phyloP scores from a whole-genome alignment of 1,284 basidiomycete genomes.

The Ganoderma leucocontextum region DNA sequence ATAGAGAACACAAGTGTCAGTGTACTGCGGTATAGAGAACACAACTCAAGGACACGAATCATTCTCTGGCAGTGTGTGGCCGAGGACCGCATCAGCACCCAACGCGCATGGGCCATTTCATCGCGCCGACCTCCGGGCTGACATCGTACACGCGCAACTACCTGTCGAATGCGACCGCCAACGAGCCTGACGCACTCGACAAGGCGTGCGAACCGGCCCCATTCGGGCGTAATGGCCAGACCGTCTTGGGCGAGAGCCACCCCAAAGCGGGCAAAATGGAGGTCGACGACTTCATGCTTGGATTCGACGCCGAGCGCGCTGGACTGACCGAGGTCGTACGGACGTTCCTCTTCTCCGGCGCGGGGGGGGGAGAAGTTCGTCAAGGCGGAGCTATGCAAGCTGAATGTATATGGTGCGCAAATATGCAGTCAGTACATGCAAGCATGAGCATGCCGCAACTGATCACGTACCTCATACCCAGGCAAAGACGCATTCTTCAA shows the following conservation, averaged over 20 bases:
- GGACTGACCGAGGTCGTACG: conserved; percentile 6
- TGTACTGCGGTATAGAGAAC: too few species aligned
- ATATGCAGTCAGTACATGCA: neutral
- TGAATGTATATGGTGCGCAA: conserved; percentile 33
- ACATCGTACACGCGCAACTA: neutral
- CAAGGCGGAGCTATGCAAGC: conserved; percentile 42
- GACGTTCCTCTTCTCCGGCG: neutral
- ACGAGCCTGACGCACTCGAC: neutral
- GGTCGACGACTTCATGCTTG: conserved; percentile 20
- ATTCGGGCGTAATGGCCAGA: conserved; percentile 31
- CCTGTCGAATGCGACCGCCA: neutral
- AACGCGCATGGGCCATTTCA: conserved; percentile 9
- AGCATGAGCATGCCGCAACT: neutral
- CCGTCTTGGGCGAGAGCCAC: too few species aligned
- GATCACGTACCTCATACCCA: conserved; percentile 20
- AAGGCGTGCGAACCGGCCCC: conserved; percentile 32
- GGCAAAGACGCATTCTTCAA: conserved; percentile 50
- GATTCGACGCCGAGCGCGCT: conserved; percentile 18
- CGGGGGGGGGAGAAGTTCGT: conserved; percentile 17
- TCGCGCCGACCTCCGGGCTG: too few species aligned
- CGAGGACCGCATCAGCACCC: too few species aligned
- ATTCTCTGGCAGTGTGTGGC: too few species aligned
- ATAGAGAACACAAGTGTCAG: too few species aligned
- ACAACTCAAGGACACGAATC: too few species aligned
- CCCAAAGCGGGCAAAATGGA: conserved; percentile 37